Percentiles rank a stretch among this genome's conserved stretches.
These are phyloP conservation scores for Diddensiella santjacobensis DNA, from an alignment of 805 yeast species.

Conservation along the genomic window DNA sequence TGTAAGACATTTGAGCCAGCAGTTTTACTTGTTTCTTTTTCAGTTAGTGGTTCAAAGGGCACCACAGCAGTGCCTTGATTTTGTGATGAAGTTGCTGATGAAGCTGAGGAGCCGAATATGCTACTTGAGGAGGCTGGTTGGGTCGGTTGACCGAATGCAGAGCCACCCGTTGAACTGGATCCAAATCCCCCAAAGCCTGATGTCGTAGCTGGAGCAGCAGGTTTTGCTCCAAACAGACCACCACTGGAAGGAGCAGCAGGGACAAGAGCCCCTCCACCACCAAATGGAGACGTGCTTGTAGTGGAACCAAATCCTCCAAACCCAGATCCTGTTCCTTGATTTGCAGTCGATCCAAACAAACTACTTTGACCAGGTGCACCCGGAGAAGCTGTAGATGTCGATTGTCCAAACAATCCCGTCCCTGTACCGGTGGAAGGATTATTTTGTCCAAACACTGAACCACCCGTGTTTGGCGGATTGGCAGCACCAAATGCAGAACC, in stretches of 20 bases:
- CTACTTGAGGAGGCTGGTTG: conserved; percentile 18
- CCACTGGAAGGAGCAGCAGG: neutral
- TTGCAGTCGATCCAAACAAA: conserved; percentile 19
- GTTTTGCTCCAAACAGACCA: conserved; percentile 26
- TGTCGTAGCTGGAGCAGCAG: conserved; percentile 17
- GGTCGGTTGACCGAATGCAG: conserved; percentile 40
- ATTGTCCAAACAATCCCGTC: conserved; percentile 29
- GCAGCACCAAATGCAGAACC: conserved; percentile 6
- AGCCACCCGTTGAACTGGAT: conserved; percentile 23
- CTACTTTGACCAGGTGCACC: conserved; percentile 5
- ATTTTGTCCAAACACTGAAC: conserved; percentile 23
- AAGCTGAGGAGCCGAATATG: conserved; percentile 18
- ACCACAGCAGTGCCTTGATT: conserved; percentile 60
- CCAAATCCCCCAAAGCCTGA: conserved; percentile 25
- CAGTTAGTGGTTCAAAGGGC: conserved; percentile 67
- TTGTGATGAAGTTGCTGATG: conserved; percentile 30
- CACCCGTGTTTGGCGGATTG: conserved; percentile 7
- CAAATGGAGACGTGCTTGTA: conserved; percentile 13
- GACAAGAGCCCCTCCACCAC: neutral
- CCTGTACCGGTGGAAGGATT: conserved; percentile 13
- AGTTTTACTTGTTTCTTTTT: conserved; percentile 54
- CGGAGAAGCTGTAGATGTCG: conserved; percentile 15
- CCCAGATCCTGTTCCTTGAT: conserved; percentile 24
- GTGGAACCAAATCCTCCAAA: conserved; percentile 34
- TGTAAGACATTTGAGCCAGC: conserved; percentile 41